A percentile compares a stretch with the other conserved stretches of the same genome.
Conservation (phyloP, 495 filamentous ascomycete species). For the Gamarada debralockiae region DNA sequence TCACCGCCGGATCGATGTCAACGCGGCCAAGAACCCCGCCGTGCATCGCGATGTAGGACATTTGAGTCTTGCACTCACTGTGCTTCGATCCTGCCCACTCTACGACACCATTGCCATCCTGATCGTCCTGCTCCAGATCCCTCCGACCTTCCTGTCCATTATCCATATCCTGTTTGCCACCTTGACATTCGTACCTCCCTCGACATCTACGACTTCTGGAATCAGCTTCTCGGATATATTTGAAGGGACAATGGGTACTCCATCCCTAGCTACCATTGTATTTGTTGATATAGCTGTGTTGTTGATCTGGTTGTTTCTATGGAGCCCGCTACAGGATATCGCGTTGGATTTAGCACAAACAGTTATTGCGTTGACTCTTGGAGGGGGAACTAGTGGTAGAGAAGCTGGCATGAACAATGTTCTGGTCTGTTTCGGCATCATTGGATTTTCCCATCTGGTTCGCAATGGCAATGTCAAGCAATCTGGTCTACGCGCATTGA, state of each 20-base stretch:
- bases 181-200: slow-evolving; percentile 87
- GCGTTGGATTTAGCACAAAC: slow-evolving; percentile 93
- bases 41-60: slow-evolving; percentile 60
- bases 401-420: slow-evolving; percentile 68
- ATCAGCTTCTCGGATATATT: slow-evolving; percentile 62
- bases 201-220: slow-evolving; percentile 48
- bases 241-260: slow-evolving; percentile 64
- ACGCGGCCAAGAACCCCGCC: slow-evolving; percentile 62
- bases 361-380: slow-evolving; percentile 89
- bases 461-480: slow-evolving; percentile 41
- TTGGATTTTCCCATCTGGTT: slow-evolving; percentile 59
- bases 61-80: slow-evolving; percentile 73
- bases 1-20: slow-evolving; percentile 60
- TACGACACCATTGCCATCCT: slow-evolving; percentile 96
- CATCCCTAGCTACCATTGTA: slow-evolving; percentile 75
- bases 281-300: slow-evolving; percentile 79
- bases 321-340: slow-evolving; percentile 82
- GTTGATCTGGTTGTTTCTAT: slow-evolving; percentile 83
- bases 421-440: slow-evolving; percentile 75
- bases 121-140: slow-evolving; percentile 95
- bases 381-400: slow-evolving; percentile 78
- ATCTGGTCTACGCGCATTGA: slow-evolving; percentile 42
- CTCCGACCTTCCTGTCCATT: slow-evolving; percentile 81
- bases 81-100: slow-evolving; percentile 85
- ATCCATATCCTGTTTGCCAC: slow-evolving; percentile 93